Evolutionary conservation across 768 basidiomycete genomes (phyloP), one percentile per base, ranked within the genome.

Genomic region (Tephrocybe sp.): DNA sequence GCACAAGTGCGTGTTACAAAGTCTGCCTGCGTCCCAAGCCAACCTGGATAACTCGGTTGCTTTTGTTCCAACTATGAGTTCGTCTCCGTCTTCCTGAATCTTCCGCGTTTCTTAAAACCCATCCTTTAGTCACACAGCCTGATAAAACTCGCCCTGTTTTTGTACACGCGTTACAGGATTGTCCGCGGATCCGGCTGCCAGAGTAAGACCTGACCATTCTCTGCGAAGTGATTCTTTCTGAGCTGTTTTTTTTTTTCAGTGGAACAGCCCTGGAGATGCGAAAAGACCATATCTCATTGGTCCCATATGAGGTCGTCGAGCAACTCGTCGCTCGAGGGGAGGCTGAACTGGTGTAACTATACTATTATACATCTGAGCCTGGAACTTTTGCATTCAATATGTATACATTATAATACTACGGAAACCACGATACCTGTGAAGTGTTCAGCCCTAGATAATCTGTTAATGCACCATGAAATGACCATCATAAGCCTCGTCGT

Each of bases 141-240:
- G 87, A 94, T 59, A 85, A 81, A 62, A 74, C 81, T 2, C 75
- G 77, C 0, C 85, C 91, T 0, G 91, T 97, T 0, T 90, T 96
- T 62, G 84, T 89, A 2, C 88, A 86, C 63, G 93, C 92, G 14
- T 73, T 85, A 21, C 74, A 77, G 54, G 76, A 77, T 50, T 95
- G 90, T 70, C 82, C 84, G 8, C 81, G 78, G 3, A 74, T 86
- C 50, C 73, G 73, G 45, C 65, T 87, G n/a, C 86, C 85, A 7
- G 86, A 89, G 88, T 90, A 58, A 45, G 86, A 70, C 14, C 5
- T 40, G 4, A 21, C 14, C 25, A 42, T 20, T 21, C 30, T 24
- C n/a, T 37, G 14, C 1, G 26, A 10, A 45, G 34, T 33, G 20
- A 37, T 28, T 30, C 48, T 18, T 18, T 18, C 12, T 33, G 36